Base-by-base conservation (phyloP, 2,329 filamentous ascomycete genomes). In the Phyllosticta paracitricarpa region DNA sequence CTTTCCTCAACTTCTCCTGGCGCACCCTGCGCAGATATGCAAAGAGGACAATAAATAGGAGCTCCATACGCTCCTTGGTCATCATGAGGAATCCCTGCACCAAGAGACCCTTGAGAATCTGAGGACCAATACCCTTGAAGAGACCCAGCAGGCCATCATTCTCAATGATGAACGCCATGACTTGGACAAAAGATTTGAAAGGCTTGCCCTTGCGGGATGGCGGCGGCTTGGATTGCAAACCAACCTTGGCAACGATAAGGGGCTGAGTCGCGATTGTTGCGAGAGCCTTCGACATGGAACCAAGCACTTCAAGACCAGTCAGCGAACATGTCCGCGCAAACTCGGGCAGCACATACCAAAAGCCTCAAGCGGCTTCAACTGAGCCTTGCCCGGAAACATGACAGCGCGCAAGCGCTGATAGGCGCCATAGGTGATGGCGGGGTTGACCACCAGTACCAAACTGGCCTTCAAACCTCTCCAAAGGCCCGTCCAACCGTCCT, bases 1-100 rank as follows among this genome's bases (percentile, higher is more conserved):
- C 79, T 71, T 86, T 88, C 65, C 84, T 81, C 53, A 96, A 77
- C 71, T 88, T 87, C 66, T 88, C 81, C 54, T 85, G 82, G 68
- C 84, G 85, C 62, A 95, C 68, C 66, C 85, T 84, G 66, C 86
- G 84, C 59, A 97, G 71, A 68, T 94, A 96, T 68, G 90, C 84
- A 75, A 97, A 86, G 57, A 99, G 82, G 28, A 96, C 78, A 64
- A 97, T 80, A 72, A 97, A 97, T 54, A 91, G 73, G 17, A 97
- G 78, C 74, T 97, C 94, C 75, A 97, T 89, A 67, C 89, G 84
- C 77, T 99, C 94, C 78, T 99, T 99, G 56, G 91, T 94, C 91
- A 97, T 99, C 94, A 99, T 99, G 51, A 99, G 80, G 61, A 99
- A 85, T 57, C 94, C 94, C 72, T 99, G 94, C 2, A 99, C 94